A percentile compares a stretch with the other conserved stretches of the same genome.
Evolutionary conservation across 1,284 basidiomycete genomes (phyloP).

Genomic region (Earliella scabrosa): DNA sequence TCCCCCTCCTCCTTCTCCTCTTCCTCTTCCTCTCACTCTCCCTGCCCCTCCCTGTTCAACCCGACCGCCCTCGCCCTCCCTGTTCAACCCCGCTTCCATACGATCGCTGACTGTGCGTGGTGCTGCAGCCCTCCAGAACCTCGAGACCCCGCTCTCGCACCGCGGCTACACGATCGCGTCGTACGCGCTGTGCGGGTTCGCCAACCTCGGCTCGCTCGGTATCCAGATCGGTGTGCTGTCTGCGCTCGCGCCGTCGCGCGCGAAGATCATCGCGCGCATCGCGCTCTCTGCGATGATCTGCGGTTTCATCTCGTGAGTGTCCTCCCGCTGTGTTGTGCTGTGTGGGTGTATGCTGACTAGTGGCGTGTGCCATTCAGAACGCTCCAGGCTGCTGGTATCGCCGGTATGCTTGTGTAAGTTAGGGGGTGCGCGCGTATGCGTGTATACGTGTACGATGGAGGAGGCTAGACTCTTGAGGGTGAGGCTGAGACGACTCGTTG

Average conservation of each 20-base stretch:
- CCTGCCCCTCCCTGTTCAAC: not conserved
- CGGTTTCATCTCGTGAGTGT: conserved; percentile 65
- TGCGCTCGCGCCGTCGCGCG: conserved; percentile 80
- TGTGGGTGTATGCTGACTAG: not conserved
- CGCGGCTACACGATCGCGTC: conserved; percentile 81
- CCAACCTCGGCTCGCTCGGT: conserved; percentile 85
- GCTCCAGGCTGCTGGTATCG: conserved; percentile 74
- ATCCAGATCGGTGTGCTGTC: conserved; percentile 91
- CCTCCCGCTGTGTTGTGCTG: not conserved
- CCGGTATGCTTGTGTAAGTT: conserved; percentile 48
- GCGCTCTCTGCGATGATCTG: conserved; percentile 82
- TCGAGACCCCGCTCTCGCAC: conserved; percentile 60
- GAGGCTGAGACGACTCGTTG: no score
- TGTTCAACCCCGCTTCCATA: not conserved
- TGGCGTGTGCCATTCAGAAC: conserved; percentile 41
- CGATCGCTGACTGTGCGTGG: conserved; percentile 26
- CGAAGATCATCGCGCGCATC: conserved; percentile 71
- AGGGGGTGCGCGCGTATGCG: no score
- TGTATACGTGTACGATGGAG: no score
- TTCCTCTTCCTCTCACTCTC: no score
- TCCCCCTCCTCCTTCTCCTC: not conserved
- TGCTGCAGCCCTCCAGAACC: conserved; percentile 56
- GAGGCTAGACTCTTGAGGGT: no score
- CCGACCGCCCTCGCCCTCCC: not conserved
- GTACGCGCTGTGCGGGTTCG: conserved; percentile 90